Base-by-base conservation (phyloP, 305 asterid genomes). In the Rubia tinctorum region DNA sequence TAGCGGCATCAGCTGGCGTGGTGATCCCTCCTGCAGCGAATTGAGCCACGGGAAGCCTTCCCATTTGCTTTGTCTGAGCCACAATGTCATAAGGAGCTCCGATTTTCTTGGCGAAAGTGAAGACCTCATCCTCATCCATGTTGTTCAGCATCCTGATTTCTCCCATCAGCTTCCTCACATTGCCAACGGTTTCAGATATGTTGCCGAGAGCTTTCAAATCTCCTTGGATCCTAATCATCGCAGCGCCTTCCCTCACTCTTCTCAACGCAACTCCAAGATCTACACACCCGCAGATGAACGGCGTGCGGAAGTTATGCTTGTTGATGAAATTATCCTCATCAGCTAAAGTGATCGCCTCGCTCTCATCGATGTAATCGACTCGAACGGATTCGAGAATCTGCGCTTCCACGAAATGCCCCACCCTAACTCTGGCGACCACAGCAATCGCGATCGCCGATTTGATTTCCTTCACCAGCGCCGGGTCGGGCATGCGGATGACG, bases 31-130 rank as follows among this genome's bases (percentile, higher is more conserved):
- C 98, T 9, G 97, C 85, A 0, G 97, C 96, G 8, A 93, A 93
- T 82, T 93, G 97, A 71, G 91, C 96, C 69, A 91, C 98, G 14
- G 98, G 97, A 45, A 93, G 82, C 89, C 98, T 81, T 34, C 95
- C 92, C 92, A 90, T 85, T 72, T 92, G 96, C 85, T 90, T 92
- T 30, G 96, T 83, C 78, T 92, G 98, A 0, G 87, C 98, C 42
- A 90, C 92, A 0, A 90, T 84, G 71, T 91, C 96, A 53, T 89
- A 93, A 4, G 96, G 96, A 42, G 96, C 98, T 15, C 71, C 77
- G 42, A 91, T 88, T 27, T 81, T 78, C 81, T 91, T 93, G 0
- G 96, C 80, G 51, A 91, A 89, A 13, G 97, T 23, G 55, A 93
- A 93, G 1, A 89, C 93, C 81, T 93, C 97, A 64, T 91, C 98